Base-by-base conservation (phyloP, 805 yeast genomes). In the Zygosaccharomyces bailii region DNA sequence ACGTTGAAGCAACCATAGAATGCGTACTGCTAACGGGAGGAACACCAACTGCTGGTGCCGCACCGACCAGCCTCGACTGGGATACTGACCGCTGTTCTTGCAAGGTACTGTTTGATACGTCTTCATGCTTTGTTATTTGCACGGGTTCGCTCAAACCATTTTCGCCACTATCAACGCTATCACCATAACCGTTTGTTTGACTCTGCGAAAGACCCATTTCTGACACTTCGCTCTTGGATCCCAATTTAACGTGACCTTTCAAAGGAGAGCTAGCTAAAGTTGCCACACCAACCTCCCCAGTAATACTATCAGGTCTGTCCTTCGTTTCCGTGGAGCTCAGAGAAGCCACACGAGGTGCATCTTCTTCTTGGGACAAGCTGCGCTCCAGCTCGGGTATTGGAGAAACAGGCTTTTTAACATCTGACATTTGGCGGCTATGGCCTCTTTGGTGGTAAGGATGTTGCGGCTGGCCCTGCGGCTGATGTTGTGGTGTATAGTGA, bases 231-330 rank as follows among this genome's bases (percentile, higher is more conserved):
- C 18, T 30, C 10, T 25, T 37, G n/a, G 41, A 14, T 23, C 43
- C 47, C 27, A 45, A 42, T 35, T 47, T 46, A 19, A 53, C 53
- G 13, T 52, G 54, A 10, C 49, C 50, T 34, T 49, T 53, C 10
- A 46, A 41, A 4, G 60, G 58, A 1, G 60, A 57, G 24, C 51
- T 55, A 6, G 49, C 56, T 7, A 54, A 39, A 16, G 53, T 52
- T 4, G 59, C 59, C 9, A 49, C 39, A 13, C 53, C 59, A 21
- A 48, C 34, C 33, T 45, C 52, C 6, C 44, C 55, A 8, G 45
- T 47, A 16, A 43, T 42, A 23, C 39, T 43, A 16, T 36, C 49
- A 4, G 38, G 46, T 5, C 40, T 41, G 20, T 32, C 40, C 14
- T 25, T 45, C 9, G 39, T 37, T 24, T 39, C 49, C 20, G 31